Evolutionary conservation across 1,284 basidiomycete species (phyloP).

Genomic region (Irpex lacteus): DNA sequence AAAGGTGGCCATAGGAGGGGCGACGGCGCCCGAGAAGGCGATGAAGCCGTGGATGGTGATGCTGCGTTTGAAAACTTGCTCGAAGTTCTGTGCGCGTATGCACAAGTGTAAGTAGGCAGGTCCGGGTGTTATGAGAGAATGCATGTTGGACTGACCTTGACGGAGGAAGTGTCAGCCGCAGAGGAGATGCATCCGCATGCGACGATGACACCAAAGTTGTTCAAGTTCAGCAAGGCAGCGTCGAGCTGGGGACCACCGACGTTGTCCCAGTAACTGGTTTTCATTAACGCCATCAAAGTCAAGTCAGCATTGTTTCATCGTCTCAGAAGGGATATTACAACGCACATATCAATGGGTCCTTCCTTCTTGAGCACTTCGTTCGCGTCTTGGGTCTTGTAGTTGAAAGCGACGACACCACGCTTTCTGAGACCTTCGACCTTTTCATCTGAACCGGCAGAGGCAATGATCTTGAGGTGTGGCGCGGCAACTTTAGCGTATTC

Average conservation of each 20-base stretch:
- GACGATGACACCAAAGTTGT: slow-evolving; percentile 11
- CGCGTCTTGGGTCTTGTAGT: slow-evolving; percentile 14
- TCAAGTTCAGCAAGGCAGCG: slow-evolving; percentile 30
- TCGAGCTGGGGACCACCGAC: slow-evolving; percentile 67
- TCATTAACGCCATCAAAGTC: background rate
- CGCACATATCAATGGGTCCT: slow-evolving; percentile 13
- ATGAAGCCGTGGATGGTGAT: slow-evolving; percentile 14
- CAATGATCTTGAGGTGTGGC: slow-evolving; percentile 64
- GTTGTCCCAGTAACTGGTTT: slow-evolving; percentile 36
- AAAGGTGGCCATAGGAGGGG: slow-evolving; percentile 31
- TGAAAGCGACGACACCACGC: slow-evolving; percentile 49
- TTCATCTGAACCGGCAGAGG: slow-evolving; percentile 64
- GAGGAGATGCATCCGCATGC: slow-evolving; percentile 13
- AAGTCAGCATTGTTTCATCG: too few species aligned
- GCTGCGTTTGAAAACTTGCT: slow-evolving; percentile 14
- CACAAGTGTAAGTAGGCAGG: background rate
- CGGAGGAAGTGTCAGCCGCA: slow-evolving; percentile 3
- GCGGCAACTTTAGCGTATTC: slow-evolving; percentile 11
- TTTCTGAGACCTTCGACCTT: slow-evolving; percentile 63
- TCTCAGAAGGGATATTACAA: too few species aligned
- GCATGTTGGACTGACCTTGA: slow-evolving; percentile 10
- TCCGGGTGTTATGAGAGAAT: background rate
- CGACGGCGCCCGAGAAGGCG: slow-evolving; percentile 6
- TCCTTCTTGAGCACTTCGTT: slow-evolving; percentile 12
- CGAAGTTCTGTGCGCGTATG: slow-evolving; percentile 10